These are phyloP conservation scores for Neurospora cerealis DNA, from an alignment of 495 filamentous ascomycete genomes.

Conservation along the genomic window DNA sequence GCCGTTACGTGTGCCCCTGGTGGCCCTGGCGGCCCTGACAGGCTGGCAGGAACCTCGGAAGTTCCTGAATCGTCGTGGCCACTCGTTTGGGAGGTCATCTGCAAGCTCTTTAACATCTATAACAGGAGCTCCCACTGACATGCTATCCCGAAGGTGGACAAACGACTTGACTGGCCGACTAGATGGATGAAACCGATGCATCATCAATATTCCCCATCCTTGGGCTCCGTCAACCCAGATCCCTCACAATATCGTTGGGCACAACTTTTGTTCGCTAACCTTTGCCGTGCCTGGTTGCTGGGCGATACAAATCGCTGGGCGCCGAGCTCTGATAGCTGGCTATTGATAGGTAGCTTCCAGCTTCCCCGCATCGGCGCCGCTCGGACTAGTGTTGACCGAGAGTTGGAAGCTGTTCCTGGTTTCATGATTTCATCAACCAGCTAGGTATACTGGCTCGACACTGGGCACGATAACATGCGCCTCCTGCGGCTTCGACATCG, in stretches of 20 bases:
- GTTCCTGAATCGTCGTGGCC: background rate
- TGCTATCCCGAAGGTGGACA: background rate
- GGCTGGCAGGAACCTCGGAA: background rate
- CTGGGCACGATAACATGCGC: too few relatives aligned
- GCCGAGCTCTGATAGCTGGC: background rate
- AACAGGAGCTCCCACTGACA: background rate
- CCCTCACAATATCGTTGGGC: background rate
- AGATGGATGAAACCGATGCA: background rate
- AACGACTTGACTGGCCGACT: background rate
- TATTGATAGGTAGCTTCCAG: background rate
- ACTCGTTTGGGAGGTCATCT: background rate
- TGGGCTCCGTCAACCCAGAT: background rate
- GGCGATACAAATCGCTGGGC: background rate
- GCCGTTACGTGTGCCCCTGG: too few relatives aligned
- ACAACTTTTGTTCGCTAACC: background rate
- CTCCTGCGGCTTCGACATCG: background rate
- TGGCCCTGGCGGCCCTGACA: background rate
- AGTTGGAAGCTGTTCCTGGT: background rate
- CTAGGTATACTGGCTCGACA: background rate
- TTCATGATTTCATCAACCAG: background rate
- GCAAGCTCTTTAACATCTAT: background rate
- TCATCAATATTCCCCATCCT: background rate
- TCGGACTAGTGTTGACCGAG: background rate
- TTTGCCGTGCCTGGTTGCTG: background rate
- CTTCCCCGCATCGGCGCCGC: background rate